A percentile compares a stretch with the other conserved stretches of the same genome.
Evolutionary conservation across 2,329 filamentous ascomycete species (phyloP).

Genomic region (Tolypocladium tropicale): DNA sequence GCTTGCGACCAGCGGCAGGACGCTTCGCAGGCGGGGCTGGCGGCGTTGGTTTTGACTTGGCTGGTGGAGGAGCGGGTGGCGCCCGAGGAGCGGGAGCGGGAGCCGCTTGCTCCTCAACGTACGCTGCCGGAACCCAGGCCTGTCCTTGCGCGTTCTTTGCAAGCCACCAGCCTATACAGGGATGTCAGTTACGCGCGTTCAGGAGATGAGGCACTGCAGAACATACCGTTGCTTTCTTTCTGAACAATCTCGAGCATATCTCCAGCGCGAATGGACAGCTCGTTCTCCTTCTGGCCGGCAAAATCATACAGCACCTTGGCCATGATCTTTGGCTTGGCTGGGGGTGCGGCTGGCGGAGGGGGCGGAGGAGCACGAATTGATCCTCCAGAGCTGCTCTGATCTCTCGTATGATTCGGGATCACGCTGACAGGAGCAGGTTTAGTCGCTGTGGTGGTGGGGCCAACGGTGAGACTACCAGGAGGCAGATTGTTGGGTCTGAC

Average conservation of each 20-base stretch:
- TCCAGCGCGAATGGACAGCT: constrained; percentile 69
- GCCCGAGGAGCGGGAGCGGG: constrained; percentile 50
- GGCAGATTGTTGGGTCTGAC: no score
- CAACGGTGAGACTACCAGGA: constrained; percentile 13
- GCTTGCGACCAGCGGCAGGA: constrained; percentile 62
- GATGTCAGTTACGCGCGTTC: constrained; percentile 19
- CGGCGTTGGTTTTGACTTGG: constrained; percentile 55
- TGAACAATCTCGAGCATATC: constrained; percentile 84
- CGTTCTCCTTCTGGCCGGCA: constrained; percentile 70
- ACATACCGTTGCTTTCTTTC: constrained; percentile 87
- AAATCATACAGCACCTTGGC: constrained; percentile 94
- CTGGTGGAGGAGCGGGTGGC: constrained; percentile 53
- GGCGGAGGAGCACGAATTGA: constrained; percentile 49
- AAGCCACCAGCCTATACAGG: constrained; percentile 81
- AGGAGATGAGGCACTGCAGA: neutral
- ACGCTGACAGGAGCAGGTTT: constrained; percentile 7
- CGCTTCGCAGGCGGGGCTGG: constrained; percentile 74
- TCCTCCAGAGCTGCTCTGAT: constrained; percentile 41
- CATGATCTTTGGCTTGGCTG: constrained; percentile 54
- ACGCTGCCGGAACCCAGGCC: constrained; percentile 90
- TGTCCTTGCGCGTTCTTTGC: constrained; percentile 64
- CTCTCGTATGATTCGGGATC: constrained; percentile 44
- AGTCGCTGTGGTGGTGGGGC: neutral
- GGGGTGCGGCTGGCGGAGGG: constrained; percentile 57
- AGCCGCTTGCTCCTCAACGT: constrained; percentile 74